Evolutionary conservation across 2,329 filamentous ascomycete genomes (phyloP).

Genomic region (Fusarium hainanense): DNA sequence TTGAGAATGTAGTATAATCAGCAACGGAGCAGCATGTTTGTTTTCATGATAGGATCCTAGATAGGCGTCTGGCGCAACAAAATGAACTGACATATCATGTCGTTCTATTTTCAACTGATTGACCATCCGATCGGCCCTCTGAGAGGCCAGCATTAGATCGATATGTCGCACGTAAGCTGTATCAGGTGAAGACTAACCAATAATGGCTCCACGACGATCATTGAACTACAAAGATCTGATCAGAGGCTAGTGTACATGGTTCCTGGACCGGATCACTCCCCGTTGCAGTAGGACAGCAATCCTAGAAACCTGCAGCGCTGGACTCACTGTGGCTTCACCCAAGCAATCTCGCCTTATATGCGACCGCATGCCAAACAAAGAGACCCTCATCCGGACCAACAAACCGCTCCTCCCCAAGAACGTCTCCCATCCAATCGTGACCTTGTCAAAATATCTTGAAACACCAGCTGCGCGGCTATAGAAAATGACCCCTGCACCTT

Average conservation of each 20-base stretch:
- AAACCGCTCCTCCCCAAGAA: constrained; percentile 24
- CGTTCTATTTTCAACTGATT: constrained; percentile 35
- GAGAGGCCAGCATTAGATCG: constrained; percentile 27
- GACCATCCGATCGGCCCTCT: constrained; percentile 6
- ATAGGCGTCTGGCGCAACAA: constrained; percentile 58
- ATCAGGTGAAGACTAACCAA: constrained; percentile 31
- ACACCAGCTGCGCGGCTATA: constrained; percentile 38
- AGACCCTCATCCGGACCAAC: constrained; percentile 32
- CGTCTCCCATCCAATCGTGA: constrained; percentile 37
- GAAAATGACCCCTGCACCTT: constrained; percentile 24
- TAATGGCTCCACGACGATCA: constrained; percentile 14
- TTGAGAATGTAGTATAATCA: constrained; percentile 41
- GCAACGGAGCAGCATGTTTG: constrained; percentile 45
- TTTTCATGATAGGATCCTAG: constrained; percentile 52
- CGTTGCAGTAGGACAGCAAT: constrained; percentile 22
- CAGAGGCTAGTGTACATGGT: neutral
- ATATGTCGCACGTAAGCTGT: constrained; percentile 19
- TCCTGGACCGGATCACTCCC: constrained; percentile 17
- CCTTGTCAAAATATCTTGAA: constrained; percentile 20
- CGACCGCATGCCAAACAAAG: constrained; percentile 41
- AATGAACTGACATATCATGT: constrained; percentile 50
- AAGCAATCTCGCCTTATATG: constrained; percentile 47
- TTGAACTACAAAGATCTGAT: constrained; percentile 11
- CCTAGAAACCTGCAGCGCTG: constrained; percentile 19
- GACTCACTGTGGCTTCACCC: constrained; percentile 19